Conservation (phyloP, 192 early-diverging fungal species). For the Coemansia sp. region DNA sequence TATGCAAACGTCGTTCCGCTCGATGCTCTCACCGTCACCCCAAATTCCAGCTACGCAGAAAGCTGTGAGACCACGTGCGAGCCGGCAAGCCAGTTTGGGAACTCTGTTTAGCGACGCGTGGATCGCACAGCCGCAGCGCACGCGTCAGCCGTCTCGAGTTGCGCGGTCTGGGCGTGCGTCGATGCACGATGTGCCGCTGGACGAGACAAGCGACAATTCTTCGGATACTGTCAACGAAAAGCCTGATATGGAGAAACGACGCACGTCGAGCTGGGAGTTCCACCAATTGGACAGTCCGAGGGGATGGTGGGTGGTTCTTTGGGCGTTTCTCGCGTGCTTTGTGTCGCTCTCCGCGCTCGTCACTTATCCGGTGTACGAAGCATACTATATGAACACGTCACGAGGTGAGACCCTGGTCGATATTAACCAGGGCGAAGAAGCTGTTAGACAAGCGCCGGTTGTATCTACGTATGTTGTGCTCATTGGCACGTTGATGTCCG, state of each 20-base stretch:
- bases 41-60: not conserved
- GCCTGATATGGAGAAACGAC: not conserved
- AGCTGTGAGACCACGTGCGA: not conserved
- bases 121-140: constrained; percentile 19
- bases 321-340: constrained; percentile 27
- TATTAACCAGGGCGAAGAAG: not conserved
- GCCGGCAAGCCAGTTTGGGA: constrained; percentile 19
- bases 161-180: constrained; percentile 1
- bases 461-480: constrained; percentile 18
- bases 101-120: constrained; percentile 31
- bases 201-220: not conserved
- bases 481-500: constrained; percentile 32
- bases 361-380: constrained; percentile 38
- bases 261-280: constrained; percentile 33
- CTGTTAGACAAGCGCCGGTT: too few species aligned
- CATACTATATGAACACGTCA: constrained; percentile 17
- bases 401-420: not conserved
- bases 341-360: constrained; percentile 31
- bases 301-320: constrained; percentile 25
- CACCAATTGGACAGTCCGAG: constrained; percentile 11
- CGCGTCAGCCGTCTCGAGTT: constrained; percentile 8
- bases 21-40: constrained; percentile 20
- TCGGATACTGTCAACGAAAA: constrained; percentile 7
- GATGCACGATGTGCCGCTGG: constrained; percentile 20
- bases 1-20: constrained; percentile 29